Conservation (phyloP, 2,329 filamentous ascomycete species). For the Fusarium tricinctum region DNA sequence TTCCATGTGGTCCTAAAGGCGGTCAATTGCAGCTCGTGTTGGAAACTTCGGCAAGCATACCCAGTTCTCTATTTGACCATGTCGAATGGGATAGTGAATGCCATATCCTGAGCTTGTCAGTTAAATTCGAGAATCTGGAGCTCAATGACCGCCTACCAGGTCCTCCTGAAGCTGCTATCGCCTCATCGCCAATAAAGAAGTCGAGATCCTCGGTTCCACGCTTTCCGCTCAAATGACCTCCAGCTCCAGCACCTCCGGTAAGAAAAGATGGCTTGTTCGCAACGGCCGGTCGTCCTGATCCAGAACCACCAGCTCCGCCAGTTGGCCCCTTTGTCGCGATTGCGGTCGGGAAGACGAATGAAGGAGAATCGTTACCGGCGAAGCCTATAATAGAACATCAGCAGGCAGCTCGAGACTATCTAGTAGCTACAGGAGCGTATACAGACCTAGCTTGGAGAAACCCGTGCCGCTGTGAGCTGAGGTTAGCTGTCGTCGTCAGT, state of each 20-base stretch:
- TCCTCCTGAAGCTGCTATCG: slow-evolving; percentile 83
- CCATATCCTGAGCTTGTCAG: slow-evolving; percentile 78
- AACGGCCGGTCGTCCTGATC: slow-evolving; percentile 89
- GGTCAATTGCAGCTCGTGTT: slow-evolving; percentile 47
- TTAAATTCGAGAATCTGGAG: slow-evolving; percentile 9
- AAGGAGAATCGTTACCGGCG: slow-evolving; percentile 98
- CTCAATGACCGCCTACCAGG: slow-evolving; percentile 70
- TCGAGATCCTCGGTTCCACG: slow-evolving; percentile 97
- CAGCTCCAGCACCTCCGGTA: slow-evolving; percentile 86
- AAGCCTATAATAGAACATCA: slow-evolving; percentile 75
- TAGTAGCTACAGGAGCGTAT: slow-evolving; percentile 23
- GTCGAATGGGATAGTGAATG: slow-evolving; percentile 96
- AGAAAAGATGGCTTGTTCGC: slow-evolving; percentile 96
- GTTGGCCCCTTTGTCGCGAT: slow-evolving; percentile 92
- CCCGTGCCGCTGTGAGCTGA: slow-evolving; percentile 85
- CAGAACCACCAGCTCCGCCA: slow-evolving; percentile 79
- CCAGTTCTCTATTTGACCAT: slow-evolving; percentile 99
- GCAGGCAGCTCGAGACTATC: slow-evolving; percentile 33
- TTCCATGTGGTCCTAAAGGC: slow-evolving; percentile 92
- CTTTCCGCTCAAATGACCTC: slow-evolving; percentile 88
- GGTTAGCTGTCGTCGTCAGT: slow-evolving; percentile 52
- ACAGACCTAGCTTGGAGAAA: slow-evolving; percentile 96
- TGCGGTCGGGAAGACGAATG: slow-evolving; percentile 98
- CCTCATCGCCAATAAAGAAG: slow-evolving; percentile 99
- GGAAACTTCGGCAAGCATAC: slow-evolving; percentile 63